Base-by-base conservation (phyloP, 441 rosid species). In the Euphorbia corollata region DNA sequence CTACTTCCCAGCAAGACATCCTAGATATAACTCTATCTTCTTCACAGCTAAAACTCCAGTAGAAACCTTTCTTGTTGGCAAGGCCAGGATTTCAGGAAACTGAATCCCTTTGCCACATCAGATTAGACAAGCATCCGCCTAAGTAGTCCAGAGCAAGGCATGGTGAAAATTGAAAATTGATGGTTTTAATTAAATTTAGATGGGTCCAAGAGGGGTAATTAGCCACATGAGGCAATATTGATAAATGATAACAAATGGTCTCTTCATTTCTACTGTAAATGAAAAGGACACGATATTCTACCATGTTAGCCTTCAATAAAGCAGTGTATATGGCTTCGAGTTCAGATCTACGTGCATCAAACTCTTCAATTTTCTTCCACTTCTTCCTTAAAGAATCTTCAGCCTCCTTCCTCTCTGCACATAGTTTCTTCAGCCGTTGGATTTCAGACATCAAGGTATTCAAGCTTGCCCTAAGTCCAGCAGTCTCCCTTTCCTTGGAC, bases 281-380 rank as follows among this genome's bases (percentile, higher is more conserved):
- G 62, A 45, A 2, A 66, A 55, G 47, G 13, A 64, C 22, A n/a
- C 34, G n/a, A 59, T 43, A 47, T 24, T 76, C 71, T 86, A 92
- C 98, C 96, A 79, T 79, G 76, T 85, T 90, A 71, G 95, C 90
- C 85, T 84, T 89, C 72, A 93, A 82, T 64, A 93, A 75, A 80
- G 97, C 82, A 71, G 82, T 83, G 78, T 87, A 93, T 69, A 93
- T 79, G 43, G 87, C 76, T 81, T 90, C 97, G 71, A 93, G 92
- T 82, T 93, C 95, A 51, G 95, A 89, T 85, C 98, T 87, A 32
- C 98, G 85, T 54, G 91, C 75, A 77, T 93, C 96, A 75, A 93
- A 90, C 80, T 89, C 96, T 80, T 93, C 91, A 70, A 93, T 90
- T 82, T 93, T 93, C 86, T 87, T 90, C 98, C 97, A 90, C 77